phyloP scores from a whole-genome alignment of 2,329 filamentous ascomycete genomes.

The Fusarium begoniae region DNA sequence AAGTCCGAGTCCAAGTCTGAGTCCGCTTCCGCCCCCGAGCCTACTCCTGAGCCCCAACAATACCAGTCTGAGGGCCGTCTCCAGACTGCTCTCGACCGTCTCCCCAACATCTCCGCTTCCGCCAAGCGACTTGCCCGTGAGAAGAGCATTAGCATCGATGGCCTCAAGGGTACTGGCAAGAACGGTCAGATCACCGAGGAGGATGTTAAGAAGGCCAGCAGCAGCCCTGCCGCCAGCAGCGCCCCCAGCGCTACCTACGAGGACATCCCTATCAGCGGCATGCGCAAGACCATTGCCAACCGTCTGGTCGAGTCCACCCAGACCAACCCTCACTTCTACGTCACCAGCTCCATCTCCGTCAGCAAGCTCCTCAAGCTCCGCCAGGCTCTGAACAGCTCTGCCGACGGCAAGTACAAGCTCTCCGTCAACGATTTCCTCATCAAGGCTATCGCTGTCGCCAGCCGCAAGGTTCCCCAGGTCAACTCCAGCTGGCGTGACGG shows the following conservation, averaged over 20 bases:
- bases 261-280: conserved; percentile 85
- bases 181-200: conserved; percentile 89
- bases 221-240: conserved; percentile 61
- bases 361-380: conserved; percentile 96
- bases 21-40: conserved; percentile 57
- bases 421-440: conserved; percentile 99
- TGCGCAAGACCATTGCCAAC: conserved; percentile 97
- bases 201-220: conserved; percentile 88
- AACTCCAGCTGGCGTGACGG: conserved; percentile 96
- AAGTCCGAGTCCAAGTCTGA: conserved; percentile 68
- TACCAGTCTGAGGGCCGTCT: conserved; percentile 80
- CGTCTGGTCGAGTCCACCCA: conserved; percentile 88
- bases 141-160: conserved; percentile 79
- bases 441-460: conserved; percentile 91
- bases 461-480: conserved; percentile 91
- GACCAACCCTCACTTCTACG: conserved; percentile 98
- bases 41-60: conserved; percentile 69
- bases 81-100: conserved; percentile 84
- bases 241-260: conserved; percentile 75
- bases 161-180: conserved; percentile 86
- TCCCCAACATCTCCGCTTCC: conserved; percentile 75
- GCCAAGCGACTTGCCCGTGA: conserved; percentile 87
- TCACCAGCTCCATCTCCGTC: conserved; percentile 90
- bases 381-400: conserved; percentile 86
- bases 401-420: conserved; percentile 96